These are phyloP conservation scores for Calamus simplicifolius DNA, from an alignment of 176 grass and related monocot species.

Conservation along the genomic window DNA sequence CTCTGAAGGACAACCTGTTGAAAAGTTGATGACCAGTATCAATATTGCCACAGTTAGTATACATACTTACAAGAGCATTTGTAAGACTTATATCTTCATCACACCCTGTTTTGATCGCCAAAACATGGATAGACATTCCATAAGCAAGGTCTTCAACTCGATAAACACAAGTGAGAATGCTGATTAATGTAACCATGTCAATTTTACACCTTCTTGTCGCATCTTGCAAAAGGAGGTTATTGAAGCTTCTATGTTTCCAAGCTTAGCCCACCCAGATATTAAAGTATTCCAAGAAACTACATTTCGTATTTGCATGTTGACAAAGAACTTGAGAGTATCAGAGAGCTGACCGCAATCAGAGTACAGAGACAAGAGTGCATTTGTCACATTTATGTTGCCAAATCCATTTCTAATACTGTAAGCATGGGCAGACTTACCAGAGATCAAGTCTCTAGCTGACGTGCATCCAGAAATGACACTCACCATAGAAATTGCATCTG, in stretches of 20 bases:
- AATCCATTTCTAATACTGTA: conserved; percentile 47
- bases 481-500: conserved; percentile 39
- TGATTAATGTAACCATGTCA: conserved; percentile 62
- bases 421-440: conserved; percentile 52
- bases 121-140: conserved; percentile 41
- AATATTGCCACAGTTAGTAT: conserved; percentile 46
- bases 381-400: conserved; percentile 30
- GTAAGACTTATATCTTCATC: conserved; percentile 38
- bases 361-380: conserved; percentile 56
- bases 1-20: conserved; percentile 22
- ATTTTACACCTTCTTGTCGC: conserved; percentile 28
- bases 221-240: conserved; percentile 38
- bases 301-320: conserved; percentile 17
- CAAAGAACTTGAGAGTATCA: conserved; percentile 38
- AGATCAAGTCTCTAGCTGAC: conserved; percentile 24
- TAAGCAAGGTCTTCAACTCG: conserved; percentile 10
- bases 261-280: conserved; percentile 48
- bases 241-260: conserved; percentile 23
- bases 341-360: conserved; percentile 32
- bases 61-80: conserved; percentile 72
- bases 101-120: conserved; percentile 57
- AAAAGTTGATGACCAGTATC: conserved; percentile 39
- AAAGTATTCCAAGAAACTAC: conserved; percentile 75
- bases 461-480: conserved; percentile 42
- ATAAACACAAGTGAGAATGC: conserved; percentile 32